A percentile compares a stretch with the other conserved stretches of the same genome.
Evolutionary conservation across 805 yeast species (phyloP).

Genomic region (Torulaspora delbrueckii): DNA sequence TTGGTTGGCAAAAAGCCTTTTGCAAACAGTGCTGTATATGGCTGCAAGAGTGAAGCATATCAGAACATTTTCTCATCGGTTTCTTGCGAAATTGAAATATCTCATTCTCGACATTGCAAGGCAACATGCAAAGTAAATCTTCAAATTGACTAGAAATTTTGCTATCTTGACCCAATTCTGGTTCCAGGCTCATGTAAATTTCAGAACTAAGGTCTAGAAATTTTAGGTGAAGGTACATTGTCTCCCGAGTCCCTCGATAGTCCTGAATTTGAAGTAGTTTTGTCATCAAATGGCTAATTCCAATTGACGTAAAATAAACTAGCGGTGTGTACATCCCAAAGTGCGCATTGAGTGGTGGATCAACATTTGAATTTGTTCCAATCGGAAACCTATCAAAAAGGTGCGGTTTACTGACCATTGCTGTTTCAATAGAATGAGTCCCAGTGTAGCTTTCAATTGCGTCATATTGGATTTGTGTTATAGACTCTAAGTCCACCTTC

Average conservation of each 20-base stretch:
- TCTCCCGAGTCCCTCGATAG: conserved; percentile 9
- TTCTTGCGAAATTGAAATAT: neutral
- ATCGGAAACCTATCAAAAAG: conserved; percentile 5
- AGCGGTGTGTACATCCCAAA: conserved; percentile 16
- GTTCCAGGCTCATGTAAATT: neutral
- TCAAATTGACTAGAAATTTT: neutral
- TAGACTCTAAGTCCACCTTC: conserved; percentile 9
- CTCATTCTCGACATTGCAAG: neutral
- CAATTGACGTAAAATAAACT: conserved; percentile 9
- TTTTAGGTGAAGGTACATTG: conserved; percentile 15
- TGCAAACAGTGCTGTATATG: neutral
- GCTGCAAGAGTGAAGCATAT: neutral
- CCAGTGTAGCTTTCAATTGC: conserved; percentile 1
- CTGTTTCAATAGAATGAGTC: conserved; percentile 12
- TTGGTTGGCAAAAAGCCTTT: neutral
- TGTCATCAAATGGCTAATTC: conserved; percentile 14
- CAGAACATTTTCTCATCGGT: neutral
- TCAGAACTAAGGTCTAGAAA: conserved; percentile 9
- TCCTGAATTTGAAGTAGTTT: conserved; percentile 8
- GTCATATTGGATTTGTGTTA: conserved; percentile 4
- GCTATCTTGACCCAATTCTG: neutral
- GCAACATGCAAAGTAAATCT: neutral
- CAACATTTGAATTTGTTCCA: neutral
- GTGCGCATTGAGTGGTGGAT: conserved; percentile 1
- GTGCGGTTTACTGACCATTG: conserved; percentile 5